Percentiles rank a stretch among this genome's conserved stretches.
Evolutionary conservation across 345 rosid species (phyloP).

Genomic region (Clarkia xantiana): DNA sequence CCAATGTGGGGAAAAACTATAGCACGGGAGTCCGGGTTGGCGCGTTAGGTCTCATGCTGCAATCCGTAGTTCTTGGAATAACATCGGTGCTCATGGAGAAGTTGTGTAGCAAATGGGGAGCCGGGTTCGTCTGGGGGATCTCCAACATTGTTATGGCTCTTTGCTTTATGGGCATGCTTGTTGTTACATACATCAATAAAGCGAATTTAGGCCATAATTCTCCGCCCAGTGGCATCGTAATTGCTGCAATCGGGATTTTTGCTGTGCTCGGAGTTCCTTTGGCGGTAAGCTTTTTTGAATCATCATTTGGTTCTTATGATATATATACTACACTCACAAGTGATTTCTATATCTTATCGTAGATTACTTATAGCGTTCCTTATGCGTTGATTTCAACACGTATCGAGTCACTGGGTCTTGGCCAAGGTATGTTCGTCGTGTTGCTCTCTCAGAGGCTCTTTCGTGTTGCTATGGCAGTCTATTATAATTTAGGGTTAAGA

Average conservation of each 20-base stretch:
- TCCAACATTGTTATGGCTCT: constrained; percentile 72
- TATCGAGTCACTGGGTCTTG: constrained; percentile 80
- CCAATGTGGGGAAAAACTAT: constrained; percentile 53
- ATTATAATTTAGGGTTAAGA: too few species aligned
- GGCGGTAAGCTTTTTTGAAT: constrained; percentile 41
- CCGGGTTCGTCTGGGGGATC: constrained; percentile 88
- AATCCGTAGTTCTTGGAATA: constrained; percentile 76
- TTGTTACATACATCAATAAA: constrained; percentile 36
- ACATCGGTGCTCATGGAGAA: constrained; percentile 93
- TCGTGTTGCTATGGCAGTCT: too few species aligned
- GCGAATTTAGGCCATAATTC: constrained; percentile 35
- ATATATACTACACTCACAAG: background rate
- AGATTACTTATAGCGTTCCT: constrained; percentile 91
- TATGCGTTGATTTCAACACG: constrained; percentile 82
- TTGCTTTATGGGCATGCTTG: constrained; percentile 75
- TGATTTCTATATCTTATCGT: constrained; percentile 18
- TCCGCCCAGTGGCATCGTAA: constrained; percentile 61
- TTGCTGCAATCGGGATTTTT: constrained; percentile 52
- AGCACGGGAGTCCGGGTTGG: constrained; percentile 82
- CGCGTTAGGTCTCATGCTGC: constrained; percentile 81
- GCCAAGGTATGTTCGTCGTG: constrained; percentile 52
- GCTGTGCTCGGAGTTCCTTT: constrained; percentile 77
- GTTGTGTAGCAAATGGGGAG: constrained; percentile 87
- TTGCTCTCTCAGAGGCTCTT: constrained; percentile 6
- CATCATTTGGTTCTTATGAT: background rate